Base-by-base conservation (phyloP, 2,329 filamentous ascomycete genomes). In the Kalmusia sp. region DNA sequence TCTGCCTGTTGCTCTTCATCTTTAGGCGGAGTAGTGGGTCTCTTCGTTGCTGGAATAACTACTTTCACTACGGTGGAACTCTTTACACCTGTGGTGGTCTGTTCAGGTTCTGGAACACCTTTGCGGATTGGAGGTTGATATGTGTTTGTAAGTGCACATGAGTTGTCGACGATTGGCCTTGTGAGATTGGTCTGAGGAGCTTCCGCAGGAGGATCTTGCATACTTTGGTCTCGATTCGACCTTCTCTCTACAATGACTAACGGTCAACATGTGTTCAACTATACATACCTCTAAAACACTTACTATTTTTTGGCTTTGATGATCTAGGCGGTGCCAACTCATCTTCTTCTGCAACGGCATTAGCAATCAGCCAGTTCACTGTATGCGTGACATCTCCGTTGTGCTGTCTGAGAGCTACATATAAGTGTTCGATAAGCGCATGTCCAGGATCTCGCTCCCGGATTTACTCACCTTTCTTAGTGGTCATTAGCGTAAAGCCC, bases 401-500 rank as follows among this genome's bases (percentile, higher is more conserved):
- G 28, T 70, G 67, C 28, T 61, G 53, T 34, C 58, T 54, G 2
- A 72, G 46, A 11, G 67, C 70, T 47, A 21, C 8, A 28, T 3
- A 22, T 4, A n/a, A n/a, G 6, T 19, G 21, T 47, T 11, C 34
- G 33, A 28, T 15, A 15, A 28, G 24, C 3, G 4, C 6, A 14
- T 9, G 5, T 9, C 8, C 14, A 12, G 4, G 5, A 11, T 21
- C 24, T 4, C 15, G 7, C n/a, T n/a, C n/a, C n/a, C n/a, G 12
- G 9, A 2, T 4, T 35, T 15, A 8, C 21, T 27, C 21, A 47
- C 44, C 44, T 34, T 34, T 58, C 34, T 62, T 52, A 17, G 66
- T 71, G 1, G 64, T 70, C 8, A 54, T 57, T 28, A 70, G 70
- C 14, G 69, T 70, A 44, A 73, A 73, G 2, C 70, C 70, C 69